Evolutionary conservation across 2,329 filamentous ascomycete genomes (phyloP).

Genomic region (Epichloe hybrida): DNA sequence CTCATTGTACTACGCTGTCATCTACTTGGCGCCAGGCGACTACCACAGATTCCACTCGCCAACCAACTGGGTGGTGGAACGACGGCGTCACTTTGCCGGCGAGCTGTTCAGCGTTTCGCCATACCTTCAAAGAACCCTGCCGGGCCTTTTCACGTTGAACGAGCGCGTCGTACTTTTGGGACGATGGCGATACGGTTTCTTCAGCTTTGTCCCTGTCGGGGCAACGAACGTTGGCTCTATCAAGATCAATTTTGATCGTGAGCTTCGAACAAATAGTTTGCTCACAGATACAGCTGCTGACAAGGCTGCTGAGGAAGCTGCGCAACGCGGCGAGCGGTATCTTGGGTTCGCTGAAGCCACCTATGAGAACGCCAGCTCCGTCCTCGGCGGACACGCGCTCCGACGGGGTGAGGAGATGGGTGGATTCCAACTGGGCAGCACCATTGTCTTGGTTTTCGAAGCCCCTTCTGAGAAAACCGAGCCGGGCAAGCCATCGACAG

Average conservation of each 20-base stretch:
- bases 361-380: slow-evolving; percentile 62
- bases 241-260: slow-evolving; percentile 90
- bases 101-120: slow-evolving; percentile 92
- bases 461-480: slow-evolving; percentile 53
- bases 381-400: slow-evolving; percentile 73
- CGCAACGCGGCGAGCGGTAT: slow-evolving; percentile 64
- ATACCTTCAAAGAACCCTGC: slow-evolving; percentile 83
- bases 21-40: slow-evolving; percentile 93
- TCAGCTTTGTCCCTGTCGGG: slow-evolving; percentile 87
- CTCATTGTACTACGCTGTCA: slow-evolving; percentile 80
- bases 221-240: slow-evolving; percentile 97
- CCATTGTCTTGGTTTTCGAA: slow-evolving; percentile 92
- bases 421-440: slow-evolving; percentile 90
- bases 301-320: slow-evolving; percentile 67
- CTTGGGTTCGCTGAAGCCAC: slow-evolving; percentile 88
- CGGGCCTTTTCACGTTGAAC: slow-evolving; percentile 91
- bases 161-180: slow-evolving; percentile 89
- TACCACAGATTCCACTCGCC: slow-evolving; percentile 98
- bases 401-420: slow-evolving; percentile 93
- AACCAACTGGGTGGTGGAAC: slow-evolving; percentile 87
- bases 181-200: slow-evolving; percentile 94
- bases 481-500: slow-evolving; percentile 42
- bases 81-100: slow-evolving; percentile 90
- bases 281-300: slow-evolving; percentile 88
- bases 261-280: slow-evolving; percentile 84